These are phyloP conservation scores for Globisporangium splendens DNA, from an alignment of 352 stramenopile species.

Conservation along the genomic window DNA sequence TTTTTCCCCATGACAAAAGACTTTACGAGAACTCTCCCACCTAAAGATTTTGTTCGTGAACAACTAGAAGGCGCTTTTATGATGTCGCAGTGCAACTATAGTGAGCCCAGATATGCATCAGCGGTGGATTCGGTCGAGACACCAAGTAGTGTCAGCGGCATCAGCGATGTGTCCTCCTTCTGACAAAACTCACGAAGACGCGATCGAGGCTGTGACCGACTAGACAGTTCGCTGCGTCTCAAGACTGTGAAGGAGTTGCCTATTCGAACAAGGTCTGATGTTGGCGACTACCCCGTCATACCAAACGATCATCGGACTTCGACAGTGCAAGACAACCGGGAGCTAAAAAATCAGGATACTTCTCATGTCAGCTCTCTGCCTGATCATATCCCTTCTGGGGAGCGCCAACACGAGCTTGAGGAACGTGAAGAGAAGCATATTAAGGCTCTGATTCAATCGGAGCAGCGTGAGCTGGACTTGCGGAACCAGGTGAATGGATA, in stretches of 20 bases:
- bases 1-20: constrained; percentile 1
- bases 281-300: not conserved
- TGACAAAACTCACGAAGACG: constrained; percentile 3
- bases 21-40: not conserved
- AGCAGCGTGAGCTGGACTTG: constrained; percentile 70
- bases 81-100: not conserved
- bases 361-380: not conserved
- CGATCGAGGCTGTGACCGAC: not conserved
- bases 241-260: not conserved
- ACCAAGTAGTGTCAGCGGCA: constrained; percentile 10
- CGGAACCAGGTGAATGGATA: constrained; percentile 42
- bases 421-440: constrained; percentile 74
- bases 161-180: constrained; percentile 12
- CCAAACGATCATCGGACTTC: not conserved
- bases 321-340: not conserved
- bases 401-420: constrained; percentile 48
- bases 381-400: not conserved
- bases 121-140: constrained; percentile 11
- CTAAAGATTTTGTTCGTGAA: not conserved
- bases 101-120: not conserved
- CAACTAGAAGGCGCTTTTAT: not conserved
- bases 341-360: not conserved
- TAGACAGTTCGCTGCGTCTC: not conserved
- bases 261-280: not conserved
- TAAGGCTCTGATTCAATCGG: constrained; percentile 67